phyloP scores from a whole-genome alignment of 2,329 filamentous ascomycete genomes.

The Xylaria sp. region DNA sequence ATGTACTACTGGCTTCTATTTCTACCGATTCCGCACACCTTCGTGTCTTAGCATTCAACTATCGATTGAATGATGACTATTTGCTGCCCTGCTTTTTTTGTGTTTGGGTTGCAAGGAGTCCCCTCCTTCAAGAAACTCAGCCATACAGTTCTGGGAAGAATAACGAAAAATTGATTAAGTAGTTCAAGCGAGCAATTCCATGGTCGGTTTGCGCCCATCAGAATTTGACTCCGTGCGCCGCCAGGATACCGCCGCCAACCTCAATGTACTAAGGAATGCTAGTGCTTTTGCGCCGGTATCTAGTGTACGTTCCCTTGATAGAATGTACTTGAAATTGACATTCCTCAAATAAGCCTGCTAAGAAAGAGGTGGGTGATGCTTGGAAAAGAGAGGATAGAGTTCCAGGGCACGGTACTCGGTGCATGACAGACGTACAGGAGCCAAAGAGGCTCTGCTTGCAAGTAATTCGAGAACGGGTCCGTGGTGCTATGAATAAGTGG shows the following conservation, averaged over 20 bases:
- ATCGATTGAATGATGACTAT: not conserved
- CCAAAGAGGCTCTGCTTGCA: not conserved
- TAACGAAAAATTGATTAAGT: not conserved
- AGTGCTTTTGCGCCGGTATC: slow-evolving; percentile 24
- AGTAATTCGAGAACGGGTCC: not conserved
- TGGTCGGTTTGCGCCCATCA: slow-evolving; percentile 32
- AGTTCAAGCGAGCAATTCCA: slow-evolving; percentile 38
- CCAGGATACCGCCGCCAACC: slow-evolving; percentile 43
- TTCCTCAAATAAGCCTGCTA: not conserved
- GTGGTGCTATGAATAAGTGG: not conserved
- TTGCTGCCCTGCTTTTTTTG: slow-evolving; percentile 4
- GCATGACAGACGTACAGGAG: slow-evolving; percentile 1
- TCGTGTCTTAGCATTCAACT: slow-evolving; percentile 9
- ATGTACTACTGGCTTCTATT: not conserved
- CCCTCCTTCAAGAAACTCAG: slow-evolving; percentile 1
- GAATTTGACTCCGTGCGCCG: slow-evolving; percentile 28
- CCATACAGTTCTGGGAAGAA: not conserved
- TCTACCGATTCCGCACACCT: not conserved
- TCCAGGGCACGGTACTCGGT: not conserved
- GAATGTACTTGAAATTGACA: slow-evolving; percentile 29
- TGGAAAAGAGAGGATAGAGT: not conserved
- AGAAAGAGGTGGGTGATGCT: not conserved
- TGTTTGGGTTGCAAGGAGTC: not conserved
- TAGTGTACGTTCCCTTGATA: slow-evolving; percentile 26
- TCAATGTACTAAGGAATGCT: slow-evolving; percentile 39